Base-by-base conservation (phyloP, 2,329 filamentous ascomycete species). In the Phialocephala sp. region DNA sequence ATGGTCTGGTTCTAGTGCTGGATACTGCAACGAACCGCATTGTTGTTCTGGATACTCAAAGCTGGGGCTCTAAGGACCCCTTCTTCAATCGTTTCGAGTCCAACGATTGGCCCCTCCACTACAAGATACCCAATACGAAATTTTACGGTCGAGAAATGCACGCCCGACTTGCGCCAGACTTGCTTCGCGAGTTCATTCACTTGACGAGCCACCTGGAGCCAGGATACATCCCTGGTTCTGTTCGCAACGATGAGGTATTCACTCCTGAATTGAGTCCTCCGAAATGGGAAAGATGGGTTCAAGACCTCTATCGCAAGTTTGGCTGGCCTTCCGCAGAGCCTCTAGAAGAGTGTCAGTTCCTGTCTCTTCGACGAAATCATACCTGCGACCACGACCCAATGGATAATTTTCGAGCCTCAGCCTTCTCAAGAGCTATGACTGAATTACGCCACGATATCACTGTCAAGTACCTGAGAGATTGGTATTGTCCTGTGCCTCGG, bases 401-500 rank as follows among this genome's bases (percentile, higher is more conserved):
- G 55, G 36, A 47, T 14, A 59, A 35, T 20, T 63, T 63, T 18
- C 35, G 47, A 36, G 36, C 32, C 14, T 14, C 35, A n/a, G 39
- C 27, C 12, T 63, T 63, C 35, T 45, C 43, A n/a, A 9, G 37
- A 41, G 62, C 37, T n/a, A 63, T 63, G 62, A 22, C n/a, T 12
- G 22, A 39, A 15, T 52, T 59, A 41, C 32, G 55, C 15, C 55
- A 63, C 45, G 58, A 63, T 59, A 63, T 63, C 35, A 52, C 55
- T 20, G 56, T 58, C 18, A 50, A 43, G 39, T 63, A 63, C 12
- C 50, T 63, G 62, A 14, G 39, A n/a, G 62, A 63, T 36, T 63
- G 62, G 62, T 63, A 63, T 39, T 63, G 62, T 36, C 55, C 62
- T 59, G 62, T 63, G 22, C 62, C 62, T 27, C 55, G 62, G 18